Base-by-base conservation (phyloP, 2,329 filamentous ascomycete species). In the Ophiostoma pallidulum region DNA sequence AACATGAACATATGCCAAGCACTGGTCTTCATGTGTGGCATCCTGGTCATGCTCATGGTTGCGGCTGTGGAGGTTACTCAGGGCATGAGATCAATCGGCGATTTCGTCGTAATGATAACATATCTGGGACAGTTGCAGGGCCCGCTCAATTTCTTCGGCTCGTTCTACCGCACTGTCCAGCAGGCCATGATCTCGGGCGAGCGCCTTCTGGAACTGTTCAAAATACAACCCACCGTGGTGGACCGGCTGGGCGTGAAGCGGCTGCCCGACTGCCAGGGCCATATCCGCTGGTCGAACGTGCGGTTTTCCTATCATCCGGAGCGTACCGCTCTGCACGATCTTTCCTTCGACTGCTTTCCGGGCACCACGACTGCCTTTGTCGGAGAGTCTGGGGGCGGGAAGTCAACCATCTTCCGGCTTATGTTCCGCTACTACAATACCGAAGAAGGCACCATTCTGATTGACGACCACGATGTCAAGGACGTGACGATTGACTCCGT, bases 171-270 rank as follows among this genome's bases (percentile, higher is more conserved):
- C 43, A 92, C 89, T 52, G 91, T 97, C 6, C 92, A 97, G 66
- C 92, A 90, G 57, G 86, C 91, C 45, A 86, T 98, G 84, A 97
- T 98, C 60, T 96, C 94, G 50, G 90, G 91, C 4, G 92, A 98
- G 71, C 82, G 92, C 16, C 82, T 98, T 63, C 70, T 98, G 47
- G 92, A 97, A 65, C 72, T 98, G 16, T 97, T 98, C 77, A 94
- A 95, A 65, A 92, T 97, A 59, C 81, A 88, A 58, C 91, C 92
- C 1, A 94, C 88, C 0, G 91, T 98, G 24, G 74, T 91, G 8
- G 92, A 98, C 62, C 74, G 74, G 14, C 79, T 82, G 0, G 70
- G 74, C 46, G 86, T 84, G 1, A 65, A 70, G 40, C 69, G 75
- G 1, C 66, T 97, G 51, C 65, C 72, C 18, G 68, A 73, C 4